Conservation (phyloP, 2,329 filamentous ascomycete species). For the Botrytis tulipae region DNA sequence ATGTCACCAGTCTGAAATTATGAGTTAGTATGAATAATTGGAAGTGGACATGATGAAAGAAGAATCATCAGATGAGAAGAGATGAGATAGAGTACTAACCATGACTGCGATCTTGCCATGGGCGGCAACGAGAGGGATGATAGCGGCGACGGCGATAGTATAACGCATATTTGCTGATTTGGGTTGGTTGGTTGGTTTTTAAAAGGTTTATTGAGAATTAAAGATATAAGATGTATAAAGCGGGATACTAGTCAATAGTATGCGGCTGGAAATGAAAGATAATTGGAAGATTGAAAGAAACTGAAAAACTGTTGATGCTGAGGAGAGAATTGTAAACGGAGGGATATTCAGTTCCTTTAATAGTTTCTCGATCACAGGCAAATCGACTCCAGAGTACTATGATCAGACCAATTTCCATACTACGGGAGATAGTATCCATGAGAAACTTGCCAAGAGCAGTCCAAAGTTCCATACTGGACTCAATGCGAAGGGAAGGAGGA, state of each 20-base stretch:
- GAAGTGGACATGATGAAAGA: background rate
- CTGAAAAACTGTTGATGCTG: conserved; percentile 34
- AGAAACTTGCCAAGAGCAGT: conserved; percentile 25
- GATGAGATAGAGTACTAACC: conserved; percentile 23
- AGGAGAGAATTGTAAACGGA: conserved; percentile 28
- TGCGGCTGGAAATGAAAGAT: conserved; percentile 28
- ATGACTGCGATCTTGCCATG: conserved; percentile 56
- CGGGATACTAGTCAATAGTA: conserved; percentile 37
- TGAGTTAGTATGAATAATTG: conserved; percentile 15
- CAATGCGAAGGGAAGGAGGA: conserved; percentile 1
- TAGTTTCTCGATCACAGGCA: conserved; percentile 24
- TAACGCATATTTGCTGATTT: conserved; percentile 33
- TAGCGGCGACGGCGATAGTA: conserved; percentile 43
- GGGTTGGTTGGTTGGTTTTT: conserved; percentile 21
- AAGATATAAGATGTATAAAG: conserved; percentile 31
- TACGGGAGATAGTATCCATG: background rate
- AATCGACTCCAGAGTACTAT: background rate
- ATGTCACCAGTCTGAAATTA: conserved; percentile 38
- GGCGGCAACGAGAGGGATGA: conserved; percentile 55
- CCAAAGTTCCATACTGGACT: conserved; percentile 17
- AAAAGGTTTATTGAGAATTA: conserved; percentile 17
- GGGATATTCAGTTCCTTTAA: conserved; percentile 32
- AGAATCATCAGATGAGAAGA: background rate
- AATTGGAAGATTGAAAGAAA: conserved; percentile 25
- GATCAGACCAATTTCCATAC: background rate